Percentiles rank a stretch among this genome's conserved stretches.
Evolutionary conservation across 345 rosid genomes (phyloP).

Genomic region (Leavenworthia alabamica): DNA sequence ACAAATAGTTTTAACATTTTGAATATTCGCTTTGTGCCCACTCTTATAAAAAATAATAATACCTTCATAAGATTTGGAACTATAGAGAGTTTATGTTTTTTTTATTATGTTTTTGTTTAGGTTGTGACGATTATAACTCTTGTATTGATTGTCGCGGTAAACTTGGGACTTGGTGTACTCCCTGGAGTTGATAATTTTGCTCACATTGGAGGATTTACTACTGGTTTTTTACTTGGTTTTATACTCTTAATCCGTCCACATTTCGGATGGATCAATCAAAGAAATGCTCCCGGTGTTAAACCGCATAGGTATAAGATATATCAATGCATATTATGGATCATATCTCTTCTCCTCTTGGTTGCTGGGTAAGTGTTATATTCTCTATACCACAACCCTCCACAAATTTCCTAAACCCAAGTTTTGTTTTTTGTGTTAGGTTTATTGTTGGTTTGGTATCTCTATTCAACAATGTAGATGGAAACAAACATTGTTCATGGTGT

Average conservation of each 20-base stretch:
- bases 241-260: constrained; percentile 87
- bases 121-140: constrained; percentile 64
- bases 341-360: constrained; percentile 59
- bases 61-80: no score
- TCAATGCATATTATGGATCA: constrained; percentile 67
- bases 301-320: constrained; percentile 59
- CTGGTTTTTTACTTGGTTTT: constrained; percentile 89
- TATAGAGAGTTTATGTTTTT: no score
- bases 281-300: constrained; percentile 35
- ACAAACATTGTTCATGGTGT: constrained; percentile 94
- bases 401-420: neutral
- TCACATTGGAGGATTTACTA: constrained; percentile 83
- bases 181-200: constrained; percentile 99
- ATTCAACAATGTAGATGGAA: constrained; percentile 78
- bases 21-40: no score
- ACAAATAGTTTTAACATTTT: no score
- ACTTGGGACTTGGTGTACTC: constrained; percentile 86
- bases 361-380: constrained; percentile 52
- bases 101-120: no score
- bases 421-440: constrained; percentile 40
- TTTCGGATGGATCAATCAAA: constrained; percentile 66
- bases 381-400: no score
- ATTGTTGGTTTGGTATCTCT: constrained; percentile 51
- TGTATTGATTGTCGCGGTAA: constrained; percentile 53
- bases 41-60: no score